These are phyloP conservation scores for Ustilago tritici DNA, from an alignment of 1,284 basidiomycete species.

Conservation along the genomic window DNA sequence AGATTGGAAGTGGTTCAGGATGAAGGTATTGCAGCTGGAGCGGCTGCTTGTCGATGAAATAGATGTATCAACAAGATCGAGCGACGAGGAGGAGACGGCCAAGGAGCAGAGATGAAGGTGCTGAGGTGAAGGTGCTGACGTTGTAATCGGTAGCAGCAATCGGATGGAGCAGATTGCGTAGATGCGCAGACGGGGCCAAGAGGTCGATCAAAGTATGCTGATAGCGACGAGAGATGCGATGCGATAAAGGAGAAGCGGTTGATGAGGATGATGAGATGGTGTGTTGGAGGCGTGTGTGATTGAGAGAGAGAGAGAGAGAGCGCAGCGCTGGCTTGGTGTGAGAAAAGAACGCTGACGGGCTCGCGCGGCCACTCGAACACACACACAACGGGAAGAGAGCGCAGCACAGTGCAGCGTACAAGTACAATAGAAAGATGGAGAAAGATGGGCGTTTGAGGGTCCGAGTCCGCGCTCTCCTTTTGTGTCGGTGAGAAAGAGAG, in stretches of 20 bases:
- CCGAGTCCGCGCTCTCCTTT: not conserved
- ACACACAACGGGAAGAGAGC: not conserved
- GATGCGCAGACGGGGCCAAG: not conserved
- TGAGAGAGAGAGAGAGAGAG: slow-evolving; percentile 10
- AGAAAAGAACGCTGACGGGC: slow-evolving; percentile 3
- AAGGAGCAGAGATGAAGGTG: not conserved
- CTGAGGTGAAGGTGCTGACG: not conserved
- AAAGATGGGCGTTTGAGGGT: not conserved
- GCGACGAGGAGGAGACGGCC: not conserved
- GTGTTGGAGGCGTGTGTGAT: slow-evolving; percentile 9
- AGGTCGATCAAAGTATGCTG: slow-evolving; percentile 1
- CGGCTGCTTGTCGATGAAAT: not conserved
- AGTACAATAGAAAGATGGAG: not conserved
- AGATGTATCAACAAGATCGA: not conserved
- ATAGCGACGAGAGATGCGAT: not conserved
- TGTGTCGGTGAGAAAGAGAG: not conserved
- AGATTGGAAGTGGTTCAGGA: not conserved
- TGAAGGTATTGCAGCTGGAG: not conserved
- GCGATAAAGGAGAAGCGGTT: slow-evolving; percentile 4
- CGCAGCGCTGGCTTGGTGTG: slow-evolving; percentile 1
- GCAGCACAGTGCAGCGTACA: slow-evolving; percentile 1
- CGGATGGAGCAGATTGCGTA: slow-evolving; percentile 3
- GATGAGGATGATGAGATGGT: slow-evolving; percentile 15
- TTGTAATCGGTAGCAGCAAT: slow-evolving; percentile 5
- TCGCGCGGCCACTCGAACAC: slow-evolving; percentile 1